These are phyloP conservation scores for Puccinia novopanici DNA, from an alignment of 1,284 basidiomycete species.

Conservation along the genomic window DNA sequence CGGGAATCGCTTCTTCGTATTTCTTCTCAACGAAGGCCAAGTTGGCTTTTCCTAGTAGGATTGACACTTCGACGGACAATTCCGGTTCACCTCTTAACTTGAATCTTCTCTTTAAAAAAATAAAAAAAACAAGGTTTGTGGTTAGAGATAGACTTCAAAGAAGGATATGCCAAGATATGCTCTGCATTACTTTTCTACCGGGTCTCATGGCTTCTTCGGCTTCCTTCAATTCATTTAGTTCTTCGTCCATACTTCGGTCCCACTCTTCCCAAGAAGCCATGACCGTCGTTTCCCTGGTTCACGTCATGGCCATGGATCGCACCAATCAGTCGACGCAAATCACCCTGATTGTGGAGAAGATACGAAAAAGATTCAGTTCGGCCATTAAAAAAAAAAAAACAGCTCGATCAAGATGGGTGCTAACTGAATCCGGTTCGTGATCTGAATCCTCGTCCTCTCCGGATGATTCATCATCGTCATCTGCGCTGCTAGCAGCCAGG, in stretches of 20 bases:
- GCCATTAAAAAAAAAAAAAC: neutral
- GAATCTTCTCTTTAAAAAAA: constrained; percentile 58
- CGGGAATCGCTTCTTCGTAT: constrained; percentile 70
- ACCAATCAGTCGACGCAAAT: constrained; percentile 36
- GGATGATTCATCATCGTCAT: constrained; percentile 22
- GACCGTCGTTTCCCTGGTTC: constrained; percentile 45
- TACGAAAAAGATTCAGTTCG: neutral
- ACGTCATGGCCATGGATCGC: constrained; percentile 25
- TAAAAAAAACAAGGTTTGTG: constrained; percentile 25
- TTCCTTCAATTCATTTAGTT: constrained; percentile 64
- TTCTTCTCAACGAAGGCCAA: constrained; percentile 77
- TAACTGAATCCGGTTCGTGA: constrained; percentile 27
- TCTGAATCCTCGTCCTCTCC: constrained; percentile 33
- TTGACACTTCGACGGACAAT: constrained; percentile 78
- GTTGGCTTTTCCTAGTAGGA: constrained; percentile 81
- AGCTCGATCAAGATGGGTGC: neutral
- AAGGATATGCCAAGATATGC: constrained; percentile 59
- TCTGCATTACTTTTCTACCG: constrained; percentile 72
- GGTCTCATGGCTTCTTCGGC: constrained; percentile 65
- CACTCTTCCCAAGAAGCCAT: constrained; percentile 67
- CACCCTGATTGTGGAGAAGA: constrained; percentile 15
- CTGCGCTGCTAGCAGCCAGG: constrained; percentile 11
- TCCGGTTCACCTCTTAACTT: constrained; percentile 63
- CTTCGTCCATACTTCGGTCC: constrained; percentile 67
- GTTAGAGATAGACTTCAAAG: constrained; percentile 56